These are phyloP conservation scores for Phoenix roebelenii DNA, from an alignment of 176 grass and related monocot species.

Conservation along the genomic window DNA sequence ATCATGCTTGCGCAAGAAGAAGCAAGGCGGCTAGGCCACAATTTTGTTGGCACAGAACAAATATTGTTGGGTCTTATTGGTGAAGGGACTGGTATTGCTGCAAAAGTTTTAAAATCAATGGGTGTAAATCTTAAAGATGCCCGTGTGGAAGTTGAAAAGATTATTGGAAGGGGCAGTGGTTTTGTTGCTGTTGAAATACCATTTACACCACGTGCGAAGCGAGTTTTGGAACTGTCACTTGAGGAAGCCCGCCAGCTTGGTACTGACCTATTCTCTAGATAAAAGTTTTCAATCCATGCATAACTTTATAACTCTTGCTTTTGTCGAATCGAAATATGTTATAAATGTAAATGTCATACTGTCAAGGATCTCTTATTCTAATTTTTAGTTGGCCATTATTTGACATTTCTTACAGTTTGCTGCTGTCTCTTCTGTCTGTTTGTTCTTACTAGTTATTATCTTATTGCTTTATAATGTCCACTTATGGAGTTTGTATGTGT, in stretches of 20 bases:
- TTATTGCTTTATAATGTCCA: no score
- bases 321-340: no score
- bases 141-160: slow-evolving; percentile 88
- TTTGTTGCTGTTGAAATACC: slow-evolving; percentile 96
- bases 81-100: slow-evolving; percentile 86
- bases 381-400: no score
- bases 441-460: no score
- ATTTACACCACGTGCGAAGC: slow-evolving; percentile 81
- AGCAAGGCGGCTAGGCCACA: slow-evolving; percentile 81
- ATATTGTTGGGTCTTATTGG: slow-evolving; percentile 85
- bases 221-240: slow-evolving; percentile 73
- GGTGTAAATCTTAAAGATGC: slow-evolving; percentile 98
- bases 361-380: no score
- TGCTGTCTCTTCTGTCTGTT: no score
- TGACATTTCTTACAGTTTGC: no score
- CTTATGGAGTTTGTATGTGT: no score
- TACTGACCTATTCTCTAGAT: slow-evolving; percentile 1
- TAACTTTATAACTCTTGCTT: no score
- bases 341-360: no score
- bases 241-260: slow-evolving; percentile 92
- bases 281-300: no score
- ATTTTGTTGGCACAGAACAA: slow-evolving; percentile 87
- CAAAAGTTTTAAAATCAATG: slow-evolving; percentile 98
- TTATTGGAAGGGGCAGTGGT: slow-evolving; percentile 83
- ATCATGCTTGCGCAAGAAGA: slow-evolving; percentile 97